phyloP scores from a whole-genome alignment of 1,139 yeast genomes.

The Candida pseudocylindracea region DNA sequence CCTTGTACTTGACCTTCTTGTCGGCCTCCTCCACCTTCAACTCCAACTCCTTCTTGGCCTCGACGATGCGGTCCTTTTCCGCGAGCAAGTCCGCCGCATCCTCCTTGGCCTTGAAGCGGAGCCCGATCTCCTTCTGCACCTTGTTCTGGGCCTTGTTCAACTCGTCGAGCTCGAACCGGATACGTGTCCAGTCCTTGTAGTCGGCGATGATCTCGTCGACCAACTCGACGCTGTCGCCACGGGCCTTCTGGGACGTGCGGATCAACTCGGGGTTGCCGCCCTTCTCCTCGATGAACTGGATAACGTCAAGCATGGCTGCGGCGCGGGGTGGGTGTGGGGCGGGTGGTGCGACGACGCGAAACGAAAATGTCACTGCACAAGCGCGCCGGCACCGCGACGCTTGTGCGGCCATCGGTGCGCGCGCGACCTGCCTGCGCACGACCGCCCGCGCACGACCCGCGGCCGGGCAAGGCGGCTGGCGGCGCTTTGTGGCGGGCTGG shows the following conservation, averaged over 20 bases:
- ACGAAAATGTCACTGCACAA: too few relatives aligned
- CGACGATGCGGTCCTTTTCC: slow-evolving; percentile 54
- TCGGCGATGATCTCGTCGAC: slow-evolving; percentile 88
- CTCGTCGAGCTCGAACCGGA: slow-evolving; percentile 83
- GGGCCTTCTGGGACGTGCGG: slow-evolving; percentile 73
- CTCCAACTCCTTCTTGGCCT: slow-evolving; percentile 42
- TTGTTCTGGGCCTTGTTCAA: slow-evolving; percentile 71
- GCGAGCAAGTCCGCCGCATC: slow-evolving; percentile 72
- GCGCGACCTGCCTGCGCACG: too few relatives aligned
- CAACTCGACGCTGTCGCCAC: slow-evolving; percentile 85
- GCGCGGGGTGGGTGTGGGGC: too few relatives aligned
- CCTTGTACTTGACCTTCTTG: slow-evolving; percentile 48
- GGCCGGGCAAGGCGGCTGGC: too few relatives aligned
- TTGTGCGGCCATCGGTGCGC: too few relatives aligned
- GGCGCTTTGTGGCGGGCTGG: too few relatives aligned
- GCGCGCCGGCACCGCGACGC: too few relatives aligned
- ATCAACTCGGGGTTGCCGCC: slow-evolving; percentile 90
- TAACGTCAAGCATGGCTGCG: slow-evolving; percentile 60
- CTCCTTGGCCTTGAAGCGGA: slow-evolving; percentile 83
- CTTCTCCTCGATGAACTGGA: slow-evolving; percentile 79
- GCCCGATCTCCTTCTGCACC: slow-evolving; percentile 81
- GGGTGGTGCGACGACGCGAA: too few relatives aligned
- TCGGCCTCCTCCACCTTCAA: slow-evolving; percentile 67
- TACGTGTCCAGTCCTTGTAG: slow-evolving; percentile 81
- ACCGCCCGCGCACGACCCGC: too few relatives aligned